These are phyloP conservation scores for Paralagenidium karlingii DNA, from an alignment of 352 stramenopile species.

Conservation along the genomic window DNA sequence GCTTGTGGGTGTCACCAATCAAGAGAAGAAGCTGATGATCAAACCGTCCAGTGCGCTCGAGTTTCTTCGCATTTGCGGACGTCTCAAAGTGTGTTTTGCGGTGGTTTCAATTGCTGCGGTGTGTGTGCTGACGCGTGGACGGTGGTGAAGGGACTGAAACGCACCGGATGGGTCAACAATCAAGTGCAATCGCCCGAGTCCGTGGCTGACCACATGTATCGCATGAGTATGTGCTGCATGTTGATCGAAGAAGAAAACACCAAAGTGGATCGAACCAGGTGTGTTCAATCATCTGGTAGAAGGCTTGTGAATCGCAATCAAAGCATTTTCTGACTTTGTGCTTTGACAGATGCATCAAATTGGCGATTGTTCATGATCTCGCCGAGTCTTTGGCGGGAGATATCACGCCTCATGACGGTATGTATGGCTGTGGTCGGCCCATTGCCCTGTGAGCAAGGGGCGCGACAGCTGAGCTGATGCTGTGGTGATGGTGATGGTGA, in stretches of 20 bases:
- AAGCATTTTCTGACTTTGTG: slow-evolving; percentile 10
- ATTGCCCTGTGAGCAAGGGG: no score
- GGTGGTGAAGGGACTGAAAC: slow-evolving; percentile 60
- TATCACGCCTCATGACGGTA: slow-evolving; percentile 86
- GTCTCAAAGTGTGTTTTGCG: slow-evolving; percentile 43
- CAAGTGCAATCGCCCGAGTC: slow-evolving; percentile 82
- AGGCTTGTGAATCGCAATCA: slow-evolving; percentile 1
- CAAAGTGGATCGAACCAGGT: slow-evolving; percentile 55
- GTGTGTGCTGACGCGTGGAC: not conserved
- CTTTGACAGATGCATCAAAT: slow-evolving; percentile 64
- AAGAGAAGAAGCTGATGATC: slow-evolving; percentile 35
- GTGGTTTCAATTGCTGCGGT: not conserved
- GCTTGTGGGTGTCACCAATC: no score
- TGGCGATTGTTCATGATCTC: slow-evolving; percentile 90
- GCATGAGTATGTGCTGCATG: slow-evolving; percentile 87
- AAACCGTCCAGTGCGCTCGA: slow-evolving; percentile 61
- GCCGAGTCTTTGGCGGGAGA: slow-evolving; percentile 89
- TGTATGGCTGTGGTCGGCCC: not conserved
- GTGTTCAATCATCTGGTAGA: no score
- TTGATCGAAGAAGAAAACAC: slow-evolving; percentile 66
- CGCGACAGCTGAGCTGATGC: no score
- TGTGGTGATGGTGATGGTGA: no score
- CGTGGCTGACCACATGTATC: slow-evolving; percentile 90
- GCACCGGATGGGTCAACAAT: slow-evolving; percentile 89
- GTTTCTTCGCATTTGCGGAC: slow-evolving; percentile 67